Base-by-base conservation (phyloP, 2,329 filamentous ascomycete species). In the Dendrostoma leiphaemia region DNA sequence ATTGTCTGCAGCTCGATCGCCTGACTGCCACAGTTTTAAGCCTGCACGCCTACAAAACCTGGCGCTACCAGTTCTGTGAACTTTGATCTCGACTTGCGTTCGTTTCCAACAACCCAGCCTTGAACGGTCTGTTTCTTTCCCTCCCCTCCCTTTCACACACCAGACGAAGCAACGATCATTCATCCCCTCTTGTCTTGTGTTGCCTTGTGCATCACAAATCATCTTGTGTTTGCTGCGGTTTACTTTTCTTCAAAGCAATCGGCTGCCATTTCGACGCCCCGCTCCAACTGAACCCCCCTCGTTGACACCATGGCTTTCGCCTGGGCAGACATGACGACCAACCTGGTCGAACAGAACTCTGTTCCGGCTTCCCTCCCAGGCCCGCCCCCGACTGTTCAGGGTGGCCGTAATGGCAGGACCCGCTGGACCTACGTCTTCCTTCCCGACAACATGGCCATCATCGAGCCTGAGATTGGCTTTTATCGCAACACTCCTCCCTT, bases 291-390 rank as follows among this genome's bases (percentile, higher is more conserved):
- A 26, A n/a, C 26, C 15, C 15, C n/a, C n/a, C n/a, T n/a, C n/a
- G n/a, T n/a, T n/a, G 31, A 9, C 43, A 47, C 26, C 4, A 57
- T 57, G 54, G 40, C 51, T 49, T 31, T 28, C 34, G 28, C 4
- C 12, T 41, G 38, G 38, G 38, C 38, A 2, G 21, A 26, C 6
- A 31, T 54, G 15, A 45, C 54, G 3, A 72, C 69, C 53, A 76
- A 74, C 55, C 70, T 49, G n/a, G 28, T 40, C 15, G 5, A 19
- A 24, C 24, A 49, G 19, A 49, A 49, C 41, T 23, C 54, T 10
- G 28, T 15, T 23, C 12, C 35, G 35, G 32, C 31, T 29, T 12
- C 26, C n/a, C 19, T 51, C 34, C 34, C 34, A 41, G 28, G 7
- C 21, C 24, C 37, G 41, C 41, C 48, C 48, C 26, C 41, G 40